Base-by-base conservation (phyloP, 2,329 filamentous ascomycete genomes). In the Botrytis pseudocinerea region DNA sequence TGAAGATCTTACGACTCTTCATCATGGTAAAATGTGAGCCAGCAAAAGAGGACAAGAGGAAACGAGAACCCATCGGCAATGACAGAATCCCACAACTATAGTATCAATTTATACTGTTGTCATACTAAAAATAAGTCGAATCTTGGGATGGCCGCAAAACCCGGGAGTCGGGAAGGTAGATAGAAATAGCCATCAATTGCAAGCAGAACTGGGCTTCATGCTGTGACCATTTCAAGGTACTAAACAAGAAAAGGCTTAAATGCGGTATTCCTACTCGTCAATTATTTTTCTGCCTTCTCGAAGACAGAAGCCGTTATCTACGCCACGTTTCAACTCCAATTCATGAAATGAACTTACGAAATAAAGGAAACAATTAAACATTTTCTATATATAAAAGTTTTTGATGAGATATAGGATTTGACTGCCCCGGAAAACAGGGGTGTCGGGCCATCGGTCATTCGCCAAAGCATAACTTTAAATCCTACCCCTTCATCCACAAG, bases 341-440 rank as follows among this genome's bases (percentile, higher is more conserved):
- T 20, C 25, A 54, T 42, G 46, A 22, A 68, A 54, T 8, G 14
- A 10, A 32, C 16, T 42, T 28, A 46, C 28, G 2, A 28, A 46
- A 64, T 28, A 46, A 5, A 22, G 40, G 35, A 40, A 68, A 54
- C 25, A 54, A 68, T 40, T 57, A 57, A 57, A 57, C 65, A 68
- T 22, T 68, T 68, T 68, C 64, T 68, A 68, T 68, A 68, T 68
- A 68, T 68, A 54, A 40, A 35, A 42, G 8, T 22, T 57, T 57
- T 57, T 14, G 48, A 35, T 68, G n/a, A 68, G 65, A 68, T 68
- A 1, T 28, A 68, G 65, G 65, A 68, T 57, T 68, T 14, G 9
- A n/a, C 25, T 68, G 35, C 46, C 46, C 46, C 48, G n/a, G 46
- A 28, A 54, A 54, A 38, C 35, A 68, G 46, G 46, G 64, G 20